Conservation (phyloP, 192 early-diverging fungal genomes). For the Podila clonocystis region DNA sequence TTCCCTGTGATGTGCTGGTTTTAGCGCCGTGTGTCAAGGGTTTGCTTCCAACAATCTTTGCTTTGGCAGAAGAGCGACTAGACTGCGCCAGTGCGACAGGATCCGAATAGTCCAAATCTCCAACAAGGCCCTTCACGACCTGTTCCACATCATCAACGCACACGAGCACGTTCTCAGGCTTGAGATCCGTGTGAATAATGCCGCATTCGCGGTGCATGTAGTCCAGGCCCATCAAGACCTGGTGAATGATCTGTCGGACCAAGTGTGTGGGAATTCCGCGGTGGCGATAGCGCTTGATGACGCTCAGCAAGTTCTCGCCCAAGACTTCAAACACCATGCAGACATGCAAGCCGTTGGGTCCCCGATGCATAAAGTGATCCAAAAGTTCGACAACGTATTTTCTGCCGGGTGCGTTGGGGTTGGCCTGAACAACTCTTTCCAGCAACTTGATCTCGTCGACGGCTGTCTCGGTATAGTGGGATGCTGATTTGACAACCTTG, state of each 20-base stretch:
- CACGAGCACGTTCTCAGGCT: conserved; percentile 98
- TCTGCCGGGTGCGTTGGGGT: conserved; percentile 64
- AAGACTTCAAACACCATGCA: conserved; percentile 99
- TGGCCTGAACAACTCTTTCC: conserved; percentile 77
- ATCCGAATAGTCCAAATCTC: conserved; percentile 56
- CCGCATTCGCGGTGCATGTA: conserved; percentile 94
- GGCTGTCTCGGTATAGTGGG: conserved; percentile 95
- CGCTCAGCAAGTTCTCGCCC: conserved; percentile 91
- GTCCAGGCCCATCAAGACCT: conserved; percentile 91
- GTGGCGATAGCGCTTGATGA: conserved; percentile 86
- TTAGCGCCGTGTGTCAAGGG: conserved; percentile 22
- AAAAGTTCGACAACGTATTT: conserved; percentile 85
- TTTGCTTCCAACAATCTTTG: conserved; percentile 34
- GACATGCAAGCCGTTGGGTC: conserved; percentile 91
- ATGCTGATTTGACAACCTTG: conserved; percentile 97
- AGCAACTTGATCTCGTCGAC: conserved; percentile 96
- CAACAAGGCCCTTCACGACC: conserved; percentile 62
- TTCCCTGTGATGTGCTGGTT: neutral
- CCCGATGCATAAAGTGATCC: conserved; percentile 92
- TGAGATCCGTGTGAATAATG: conserved; percentile 98
- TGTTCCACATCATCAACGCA: conserved; percentile 89
- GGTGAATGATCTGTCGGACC: conserved; percentile 91
- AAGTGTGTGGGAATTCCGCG: conserved; percentile 86
- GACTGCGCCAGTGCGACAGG: conserved; percentile 41
- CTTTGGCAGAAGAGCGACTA: conserved; percentile 35